These are phyloP conservation scores for Chalara sp. DNA, from an alignment of 2,329 filamentous ascomycete genomes.

Conservation along the genomic window DNA sequence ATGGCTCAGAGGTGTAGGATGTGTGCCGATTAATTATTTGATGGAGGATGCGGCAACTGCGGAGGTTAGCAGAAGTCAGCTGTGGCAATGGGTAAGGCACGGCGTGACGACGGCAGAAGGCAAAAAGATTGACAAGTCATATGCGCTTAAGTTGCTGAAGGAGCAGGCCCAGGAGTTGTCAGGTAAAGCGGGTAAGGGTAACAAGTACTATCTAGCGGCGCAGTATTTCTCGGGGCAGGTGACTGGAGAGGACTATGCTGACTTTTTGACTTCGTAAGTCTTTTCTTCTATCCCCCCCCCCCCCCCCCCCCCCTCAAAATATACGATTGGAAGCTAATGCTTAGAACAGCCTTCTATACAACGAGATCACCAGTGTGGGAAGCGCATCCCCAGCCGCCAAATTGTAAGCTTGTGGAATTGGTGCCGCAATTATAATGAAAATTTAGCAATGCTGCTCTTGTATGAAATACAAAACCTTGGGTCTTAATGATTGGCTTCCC, in stretches of 20 bases:
- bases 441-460: too few species aligned
- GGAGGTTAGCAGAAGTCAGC: conserved; percentile 87
- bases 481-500: too few species aligned
- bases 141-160: conserved; percentile 77
- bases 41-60: conserved; percentile 99
- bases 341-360: conserved; percentile 66
- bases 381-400: conserved; percentile 26
- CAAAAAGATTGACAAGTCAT: conserved; percentile 88
- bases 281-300: background rate
- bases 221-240: conserved; percentile 92
- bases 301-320: too few species aligned
- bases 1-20: conserved; percentile 91
- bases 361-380: conserved; percentile 75
- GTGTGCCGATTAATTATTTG: conserved; percentile 93
- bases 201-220: conserved; percentile 85
- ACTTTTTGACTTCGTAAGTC: conserved; percentile 82
- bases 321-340: conserved; percentile 1
- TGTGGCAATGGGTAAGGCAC: conserved; percentile 91
- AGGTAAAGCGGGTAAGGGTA: conserved; percentile 71
- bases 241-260: conserved; percentile 94
- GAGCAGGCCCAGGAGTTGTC: conserved; percentile 76
- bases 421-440: too few species aligned
- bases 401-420: conserved; percentile 12
- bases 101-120: conserved; percentile 74
- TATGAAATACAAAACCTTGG: too few species aligned